Percentiles rank a stretch among this genome's conserved stretches.
These are phyloP conservation scores for Aspergillus luchuensis DNA, from an alignment of 2,329 filamentous ascomycete species.

Conservation along the genomic window DNA sequence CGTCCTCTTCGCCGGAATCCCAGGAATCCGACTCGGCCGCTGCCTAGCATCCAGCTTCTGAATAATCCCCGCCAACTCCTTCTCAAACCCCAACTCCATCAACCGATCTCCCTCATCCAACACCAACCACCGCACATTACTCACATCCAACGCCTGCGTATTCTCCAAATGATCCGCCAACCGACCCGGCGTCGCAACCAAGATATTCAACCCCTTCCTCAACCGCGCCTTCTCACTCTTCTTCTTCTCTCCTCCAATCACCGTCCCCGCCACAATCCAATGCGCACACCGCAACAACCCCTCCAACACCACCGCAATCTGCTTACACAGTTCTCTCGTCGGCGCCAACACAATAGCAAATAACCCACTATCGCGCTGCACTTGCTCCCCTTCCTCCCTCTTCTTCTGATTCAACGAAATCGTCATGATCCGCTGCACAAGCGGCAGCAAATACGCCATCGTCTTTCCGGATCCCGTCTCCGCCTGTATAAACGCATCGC, in stretches of 20 bases:
- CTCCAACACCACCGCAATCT: constrained; percentile 85
- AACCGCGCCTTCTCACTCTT: constrained; percentile 89
- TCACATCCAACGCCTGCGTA: constrained; percentile 84
- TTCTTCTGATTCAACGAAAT: constrained; percentile 55
- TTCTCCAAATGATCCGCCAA: constrained; percentile 90
- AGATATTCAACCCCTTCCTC: constrained; percentile 90
- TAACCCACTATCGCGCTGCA: constrained; percentile 82
- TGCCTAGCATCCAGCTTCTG: constrained; percentile 71
- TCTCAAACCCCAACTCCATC: constrained; percentile 97
- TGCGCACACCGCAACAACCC: constrained; percentile 84
- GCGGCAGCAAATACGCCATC: constrained; percentile 88
- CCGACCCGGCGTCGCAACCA: constrained; percentile 91
- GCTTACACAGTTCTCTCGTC: constrained; percentile 90
- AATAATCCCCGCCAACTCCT: constrained; percentile 87
- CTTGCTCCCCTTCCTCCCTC: constrained; percentile 26
- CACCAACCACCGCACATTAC: constrained; percentile 88
- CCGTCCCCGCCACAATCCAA: constrained; percentile 91
- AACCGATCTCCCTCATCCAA: constrained; percentile 96
- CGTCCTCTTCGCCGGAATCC: constrained; percentile 70
- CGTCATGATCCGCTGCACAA: constrained; percentile 83
- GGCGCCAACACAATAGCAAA: constrained; percentile 95
- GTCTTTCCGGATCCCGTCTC: constrained; percentile 98
- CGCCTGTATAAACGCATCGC: constrained; percentile 93
- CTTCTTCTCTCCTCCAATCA: constrained; percentile 71
- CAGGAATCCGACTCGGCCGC: constrained; percentile 63